Conservation (phyloP, 768 basidiomycete genomes). For the Lactifluus pinguis region DNA sequence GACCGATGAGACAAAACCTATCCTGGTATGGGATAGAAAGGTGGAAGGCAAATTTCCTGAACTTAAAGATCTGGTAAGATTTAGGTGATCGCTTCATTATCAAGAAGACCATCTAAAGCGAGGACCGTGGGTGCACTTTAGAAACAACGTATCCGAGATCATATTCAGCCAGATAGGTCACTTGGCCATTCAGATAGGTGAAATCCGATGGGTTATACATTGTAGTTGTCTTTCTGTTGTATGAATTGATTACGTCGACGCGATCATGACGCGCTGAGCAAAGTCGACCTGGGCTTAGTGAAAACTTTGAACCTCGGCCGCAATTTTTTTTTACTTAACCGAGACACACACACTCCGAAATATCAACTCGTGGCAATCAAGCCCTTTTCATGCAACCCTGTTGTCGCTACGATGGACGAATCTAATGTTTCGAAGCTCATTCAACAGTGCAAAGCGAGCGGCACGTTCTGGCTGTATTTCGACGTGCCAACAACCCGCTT, state of each 20-base stretch:
- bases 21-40: conserved; percentile 84
- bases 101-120: conserved; percentile 1
- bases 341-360: neutral
- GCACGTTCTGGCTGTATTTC: conserved; percentile 16
- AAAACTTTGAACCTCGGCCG: neutral
- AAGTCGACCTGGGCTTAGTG: neutral
- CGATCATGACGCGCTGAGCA: conserved; percentile 1
- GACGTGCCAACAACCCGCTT: neutral
- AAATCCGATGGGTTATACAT: neutral
- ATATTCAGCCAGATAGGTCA: conserved; percentile 68
- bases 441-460: conserved; percentile 26
- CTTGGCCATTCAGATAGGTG: conserved; percentile 81
- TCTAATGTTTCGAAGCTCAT: conserved; percentile 24
- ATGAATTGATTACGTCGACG: conserved; percentile 5
- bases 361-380: neutral
- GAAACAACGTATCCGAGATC: conserved; percentile 86
- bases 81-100: neutral
- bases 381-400: neutral
- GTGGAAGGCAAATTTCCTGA: conserved; percentile 89
- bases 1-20: conserved; percentile 28
- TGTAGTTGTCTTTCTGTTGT: neutral
- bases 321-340: neutral
- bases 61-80: conserved; percentile 66
- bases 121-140: conserved; percentile 13
- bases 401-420: conserved; percentile 22